Conservation (phyloP, 192 early-diverging fungal genomes). For the Cetraspora pellucida region DNA sequence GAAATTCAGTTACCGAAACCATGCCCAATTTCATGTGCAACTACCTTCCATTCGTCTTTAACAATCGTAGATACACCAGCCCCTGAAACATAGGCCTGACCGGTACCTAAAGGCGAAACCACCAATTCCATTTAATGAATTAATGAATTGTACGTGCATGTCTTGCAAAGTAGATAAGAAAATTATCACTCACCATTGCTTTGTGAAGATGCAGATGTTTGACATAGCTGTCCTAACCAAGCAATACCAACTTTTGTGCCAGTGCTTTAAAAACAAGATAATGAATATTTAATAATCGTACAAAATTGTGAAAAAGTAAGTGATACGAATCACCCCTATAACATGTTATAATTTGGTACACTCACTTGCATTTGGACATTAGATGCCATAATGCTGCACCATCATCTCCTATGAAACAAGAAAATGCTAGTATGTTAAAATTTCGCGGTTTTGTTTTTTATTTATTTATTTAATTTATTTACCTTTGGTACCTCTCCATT, state of each 20-base stretch:
- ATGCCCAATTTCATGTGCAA: slow-evolving; percentile 95
- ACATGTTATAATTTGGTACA: background rate
- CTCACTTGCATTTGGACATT: slow-evolving; percentile 77
- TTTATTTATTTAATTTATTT: background rate
- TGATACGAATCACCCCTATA: background rate
- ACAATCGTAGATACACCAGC: slow-evolving; percentile 84
- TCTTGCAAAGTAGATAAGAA: background rate
- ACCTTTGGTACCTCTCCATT: slow-evolving; percentile 72
- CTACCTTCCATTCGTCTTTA: slow-evolving; percentile 89
- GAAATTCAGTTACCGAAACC: slow-evolving; percentile 53
- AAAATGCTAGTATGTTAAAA: background rate
- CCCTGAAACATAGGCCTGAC: slow-evolving; percentile 66
- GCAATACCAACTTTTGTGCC: slow-evolving; percentile 85
- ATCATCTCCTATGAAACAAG: slow-evolving; percentile 52
- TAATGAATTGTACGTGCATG: background rate
- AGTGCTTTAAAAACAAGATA: slow-evolving; percentile 42
- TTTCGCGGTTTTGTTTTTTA: background rate
- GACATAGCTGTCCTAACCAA: slow-evolving; percentile 80
- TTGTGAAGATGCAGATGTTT: slow-evolving; percentile 52
- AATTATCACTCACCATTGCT: slow-evolving; percentile 37
- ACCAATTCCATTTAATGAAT: background rate
- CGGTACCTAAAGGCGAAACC: slow-evolving; percentile 29
- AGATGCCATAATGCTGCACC: slow-evolving; percentile 89
- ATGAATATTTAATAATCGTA: background rate
- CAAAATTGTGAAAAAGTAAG: background rate